Conservation (phyloP, 148 eudicot genomes). For the Silene conica region DNA sequence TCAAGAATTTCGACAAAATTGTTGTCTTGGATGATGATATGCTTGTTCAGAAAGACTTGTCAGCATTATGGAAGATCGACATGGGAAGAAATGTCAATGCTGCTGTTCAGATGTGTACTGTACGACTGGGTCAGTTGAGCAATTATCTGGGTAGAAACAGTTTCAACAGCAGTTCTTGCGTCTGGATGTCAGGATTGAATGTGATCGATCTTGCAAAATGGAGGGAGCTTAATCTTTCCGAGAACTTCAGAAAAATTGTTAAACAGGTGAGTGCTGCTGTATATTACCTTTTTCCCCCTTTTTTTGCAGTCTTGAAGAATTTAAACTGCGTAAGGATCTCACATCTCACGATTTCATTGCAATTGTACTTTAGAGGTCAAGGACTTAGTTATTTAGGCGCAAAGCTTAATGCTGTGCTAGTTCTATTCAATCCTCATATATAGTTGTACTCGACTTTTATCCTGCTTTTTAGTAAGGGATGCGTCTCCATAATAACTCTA, state of each 20-base stretch:
- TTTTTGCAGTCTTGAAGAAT: neutral
- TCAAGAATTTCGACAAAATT: conserved; percentile 56
- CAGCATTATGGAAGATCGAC: conserved; percentile 67
- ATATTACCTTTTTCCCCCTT: conserved; percentile 3
- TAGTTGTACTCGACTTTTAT: no score
- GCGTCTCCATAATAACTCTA: no score
- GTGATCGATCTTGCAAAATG: conserved; percentile 72
- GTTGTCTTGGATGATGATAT: conserved; percentile 87
- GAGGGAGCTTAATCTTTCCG: conserved; percentile 64
- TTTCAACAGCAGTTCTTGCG: conserved; percentile 52
- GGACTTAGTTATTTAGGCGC: no score
- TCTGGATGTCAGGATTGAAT: conserved; percentile 94
- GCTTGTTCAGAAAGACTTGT: conserved; percentile 77
- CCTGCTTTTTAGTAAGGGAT: no score
- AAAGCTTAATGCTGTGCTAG: no score
- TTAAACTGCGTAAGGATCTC: neutral
- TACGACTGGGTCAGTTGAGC: conserved; percentile 58
- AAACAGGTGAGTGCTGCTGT: conserved; percentile 52
- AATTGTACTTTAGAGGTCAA: no score
- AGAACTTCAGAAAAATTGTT: conserved; percentile 50
- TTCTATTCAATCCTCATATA: no score
- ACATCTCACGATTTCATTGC: no score
- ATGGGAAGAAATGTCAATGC: conserved; percentile 80
- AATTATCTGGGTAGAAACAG: conserved; percentile 43
- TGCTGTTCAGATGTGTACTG: conserved; percentile 64